Percentiles rank a stretch among this genome's conserved stretches.
Conservation (phyloP, 176 grass and related monocot genomes). For the Cenchrus purpureus region DNA sequence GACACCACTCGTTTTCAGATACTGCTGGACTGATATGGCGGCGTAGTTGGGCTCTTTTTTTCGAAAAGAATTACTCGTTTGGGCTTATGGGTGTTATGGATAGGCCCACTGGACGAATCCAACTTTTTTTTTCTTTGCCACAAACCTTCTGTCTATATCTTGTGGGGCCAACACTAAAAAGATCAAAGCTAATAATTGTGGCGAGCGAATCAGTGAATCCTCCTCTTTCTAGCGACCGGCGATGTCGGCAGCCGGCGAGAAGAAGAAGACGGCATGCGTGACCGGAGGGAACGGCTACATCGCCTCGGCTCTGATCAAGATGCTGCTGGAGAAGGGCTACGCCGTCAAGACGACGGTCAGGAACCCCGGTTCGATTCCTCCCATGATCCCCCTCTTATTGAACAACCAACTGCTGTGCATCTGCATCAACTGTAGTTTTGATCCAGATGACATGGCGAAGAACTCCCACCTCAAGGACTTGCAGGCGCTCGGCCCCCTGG, state of each 20-base stretch:
- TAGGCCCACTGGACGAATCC: too few relatives aligned
- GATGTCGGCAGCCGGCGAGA: background rate
- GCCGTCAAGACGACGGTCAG: constrained; percentile 67
- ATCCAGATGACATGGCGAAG: constrained; percentile 24
- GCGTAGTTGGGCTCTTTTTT: too few relatives aligned
- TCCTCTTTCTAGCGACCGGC: background rate
- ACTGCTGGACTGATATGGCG: too few relatives aligned
- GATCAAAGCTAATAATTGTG: too few relatives aligned
- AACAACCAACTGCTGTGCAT: too few relatives aligned
- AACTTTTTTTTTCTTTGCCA: too few relatives aligned
- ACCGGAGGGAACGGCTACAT: constrained; percentile 72
- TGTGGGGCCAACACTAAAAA: too few relatives aligned
- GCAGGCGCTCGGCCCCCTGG: constrained; percentile 54
- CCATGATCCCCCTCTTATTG: background rate
- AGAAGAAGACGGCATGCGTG: constrained; percentile 53
- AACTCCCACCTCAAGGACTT: constrained; percentile 54
- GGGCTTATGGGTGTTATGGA: too few relatives aligned
- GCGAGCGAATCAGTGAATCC: too few relatives aligned
- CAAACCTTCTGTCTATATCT: too few relatives aligned
- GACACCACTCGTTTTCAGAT: too few relatives aligned
- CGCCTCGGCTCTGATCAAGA: constrained; percentile 59
- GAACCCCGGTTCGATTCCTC: constrained; percentile 50
- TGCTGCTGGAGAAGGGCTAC: constrained; percentile 65
- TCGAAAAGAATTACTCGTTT: too few relatives aligned
- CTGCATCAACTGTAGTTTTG: background rate